A percentile compares a stretch with the other conserved stretches of the same genome.
These are phyloP conservation scores for Trebouxiophyceae sp. DNA, from an alignment of 163 green algal species.

Conservation along the genomic window DNA sequence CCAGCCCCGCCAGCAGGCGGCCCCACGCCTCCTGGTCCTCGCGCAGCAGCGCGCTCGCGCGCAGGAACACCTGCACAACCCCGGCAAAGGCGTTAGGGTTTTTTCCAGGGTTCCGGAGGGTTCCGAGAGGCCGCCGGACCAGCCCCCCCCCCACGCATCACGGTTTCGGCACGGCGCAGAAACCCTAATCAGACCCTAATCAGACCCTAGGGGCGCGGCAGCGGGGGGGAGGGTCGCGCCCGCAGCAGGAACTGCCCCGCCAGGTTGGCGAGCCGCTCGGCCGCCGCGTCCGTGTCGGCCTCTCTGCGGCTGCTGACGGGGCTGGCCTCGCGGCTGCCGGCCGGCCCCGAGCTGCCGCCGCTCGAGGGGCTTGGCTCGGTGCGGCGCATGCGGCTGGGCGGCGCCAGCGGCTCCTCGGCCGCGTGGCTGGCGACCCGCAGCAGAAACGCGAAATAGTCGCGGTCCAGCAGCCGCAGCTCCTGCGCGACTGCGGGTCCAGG, in stretches of 20 bases:
- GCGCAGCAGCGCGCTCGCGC: background rate
- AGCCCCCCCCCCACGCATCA: too few relatives aligned
- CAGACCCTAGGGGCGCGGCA: background rate
- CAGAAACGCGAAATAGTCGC: conserved; percentile 24
- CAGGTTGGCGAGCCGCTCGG: background rate
- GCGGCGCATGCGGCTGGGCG: conserved; percentile 9
- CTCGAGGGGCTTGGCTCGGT: too few relatives aligned
- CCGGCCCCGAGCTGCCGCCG: too few relatives aligned
- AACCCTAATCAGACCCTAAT: too few relatives aligned
- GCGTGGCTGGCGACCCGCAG: conserved; percentile 9
- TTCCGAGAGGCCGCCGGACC: background rate
- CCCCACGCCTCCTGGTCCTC: conserved; percentile 9
- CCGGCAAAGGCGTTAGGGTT: background rate
- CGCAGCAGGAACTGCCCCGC: conserved; percentile 6
- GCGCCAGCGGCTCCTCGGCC: background rate
- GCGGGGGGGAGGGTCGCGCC: background rate
- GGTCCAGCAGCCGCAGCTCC: conserved; percentile 15
- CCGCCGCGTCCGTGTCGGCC: background rate
- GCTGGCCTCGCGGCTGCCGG: background rate
- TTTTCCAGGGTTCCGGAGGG: background rate
- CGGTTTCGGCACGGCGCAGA: too few relatives aligned
- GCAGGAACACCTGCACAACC: conserved; percentile 11
- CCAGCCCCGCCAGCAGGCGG: background rate
- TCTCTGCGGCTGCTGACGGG: background rate
- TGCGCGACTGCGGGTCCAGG: conserved; percentile 5